Conservation (phyloP, 2,329 filamentous ascomycete genomes). For the Ambrosiella cleistominuta region DNA sequence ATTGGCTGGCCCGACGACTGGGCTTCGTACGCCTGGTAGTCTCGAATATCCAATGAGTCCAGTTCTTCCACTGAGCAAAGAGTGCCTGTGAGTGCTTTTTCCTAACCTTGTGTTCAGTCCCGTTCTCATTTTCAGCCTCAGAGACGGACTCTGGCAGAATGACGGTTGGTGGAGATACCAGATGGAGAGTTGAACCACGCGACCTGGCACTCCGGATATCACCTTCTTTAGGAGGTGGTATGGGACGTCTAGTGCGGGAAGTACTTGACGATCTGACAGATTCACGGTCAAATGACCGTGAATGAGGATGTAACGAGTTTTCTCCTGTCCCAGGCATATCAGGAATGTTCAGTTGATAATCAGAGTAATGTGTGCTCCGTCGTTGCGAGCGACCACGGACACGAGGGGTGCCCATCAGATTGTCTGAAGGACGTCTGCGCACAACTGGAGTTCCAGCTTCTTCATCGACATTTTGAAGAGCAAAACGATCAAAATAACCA, state of each 20-base stretch:
- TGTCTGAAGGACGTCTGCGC: conserved; percentile 25
- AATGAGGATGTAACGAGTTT: conserved; percentile 23
- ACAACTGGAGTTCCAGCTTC: conserved; percentile 27
- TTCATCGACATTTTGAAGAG: conserved; percentile 63
- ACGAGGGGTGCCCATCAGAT: conserved; percentile 31
- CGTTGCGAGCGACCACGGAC: conserved; percentile 63
- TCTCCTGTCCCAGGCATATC: conserved; percentile 18
- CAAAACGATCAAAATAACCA: conserved; percentile 65
- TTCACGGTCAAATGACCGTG: conserved; percentile 63
- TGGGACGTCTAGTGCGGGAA: conserved; percentile 54
- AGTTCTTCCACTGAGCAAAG: conserved; percentile 43
- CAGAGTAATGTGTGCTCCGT: conserved; percentile 49
- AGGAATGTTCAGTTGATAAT: conserved; percentile 42
- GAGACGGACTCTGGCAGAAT: conserved; percentile 19
- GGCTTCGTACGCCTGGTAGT: conserved; percentile 35
- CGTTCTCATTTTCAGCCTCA: conserved; percentile 13
- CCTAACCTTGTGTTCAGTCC: conserved; percentile 28
- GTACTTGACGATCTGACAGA: conserved; percentile 59
- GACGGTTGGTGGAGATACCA: conserved; percentile 51
- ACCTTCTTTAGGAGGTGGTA: conserved; percentile 75
- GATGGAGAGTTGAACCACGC: conserved; percentile 69
- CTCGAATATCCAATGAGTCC: conserved; percentile 46
- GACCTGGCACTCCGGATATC: conserved; percentile 50
- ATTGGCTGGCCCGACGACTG: conserved; percentile 35
- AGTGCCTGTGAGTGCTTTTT: conserved; percentile 42